Conservation (phyloP, 2,329 filamentous ascomycete genomes). For the Sclerotinia nivalis region DNA sequence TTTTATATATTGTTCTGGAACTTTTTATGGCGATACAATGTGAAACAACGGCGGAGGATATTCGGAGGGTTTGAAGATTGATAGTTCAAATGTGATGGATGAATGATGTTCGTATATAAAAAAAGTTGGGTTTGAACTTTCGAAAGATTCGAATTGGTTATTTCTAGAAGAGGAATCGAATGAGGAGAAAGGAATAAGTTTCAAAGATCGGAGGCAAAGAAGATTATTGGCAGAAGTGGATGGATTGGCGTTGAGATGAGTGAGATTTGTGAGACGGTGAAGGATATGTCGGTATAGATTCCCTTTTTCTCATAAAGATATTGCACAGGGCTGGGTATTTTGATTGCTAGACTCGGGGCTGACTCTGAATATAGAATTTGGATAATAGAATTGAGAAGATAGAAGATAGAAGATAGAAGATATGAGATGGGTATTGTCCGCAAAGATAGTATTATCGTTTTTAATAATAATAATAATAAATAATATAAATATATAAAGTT, state of each 20-base stretch:
- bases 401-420: not conserved
- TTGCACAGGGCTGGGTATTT: not conserved
- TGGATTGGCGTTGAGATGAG: constrained; percentile 13
- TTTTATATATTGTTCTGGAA: constrained; percentile 6
- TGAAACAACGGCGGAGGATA: not conserved
- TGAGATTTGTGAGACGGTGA: constrained; percentile 23
- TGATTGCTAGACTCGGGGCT: constrained; percentile 5
- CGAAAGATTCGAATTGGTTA: not conserved
- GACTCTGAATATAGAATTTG: not conserved
- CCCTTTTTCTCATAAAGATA: not conserved
- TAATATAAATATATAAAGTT: not conserved
- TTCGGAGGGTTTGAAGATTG: constrained; percentile 6
- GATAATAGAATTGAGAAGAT: not conserved
- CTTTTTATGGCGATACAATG: constrained; percentile 3
- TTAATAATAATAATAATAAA: not conserved
- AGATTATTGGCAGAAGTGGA: not conserved
- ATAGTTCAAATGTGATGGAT: constrained; percentile 8
- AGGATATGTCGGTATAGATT: constrained; percentile 14
- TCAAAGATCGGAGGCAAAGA: not conserved
- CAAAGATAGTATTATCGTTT: not conserved
- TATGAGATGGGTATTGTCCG: not conserved
- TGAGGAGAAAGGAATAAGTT: not conserved
- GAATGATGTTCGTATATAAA: not conserved
- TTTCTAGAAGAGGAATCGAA: not conserved
- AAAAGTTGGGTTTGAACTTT: not conserved